Evolutionary conservation across 2,329 filamentous ascomycete species (phyloP).

Genomic region (Trichoderma brevicompactum): DNA sequence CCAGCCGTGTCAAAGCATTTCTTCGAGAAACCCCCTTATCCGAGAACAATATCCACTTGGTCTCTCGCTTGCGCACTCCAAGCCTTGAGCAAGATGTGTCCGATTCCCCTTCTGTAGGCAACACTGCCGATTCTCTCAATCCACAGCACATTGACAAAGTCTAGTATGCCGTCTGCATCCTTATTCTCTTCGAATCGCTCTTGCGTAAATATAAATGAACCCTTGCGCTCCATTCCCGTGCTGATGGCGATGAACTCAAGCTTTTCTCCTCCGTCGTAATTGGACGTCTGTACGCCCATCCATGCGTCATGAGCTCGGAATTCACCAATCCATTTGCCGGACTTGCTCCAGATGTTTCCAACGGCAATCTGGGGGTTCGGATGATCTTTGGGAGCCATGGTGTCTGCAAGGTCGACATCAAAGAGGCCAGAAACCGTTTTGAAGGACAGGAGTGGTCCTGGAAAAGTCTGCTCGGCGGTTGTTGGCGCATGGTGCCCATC

Average conservation of each 20-base stretch:
- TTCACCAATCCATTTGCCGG: constrained; percentile 47
- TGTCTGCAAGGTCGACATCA: constrained; percentile 47
- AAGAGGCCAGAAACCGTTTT: constrained; percentile 46
- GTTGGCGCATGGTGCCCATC: constrained; percentile 39
- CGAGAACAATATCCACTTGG: constrained; percentile 49
- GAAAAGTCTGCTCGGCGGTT: constrained; percentile 40
- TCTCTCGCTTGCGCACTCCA: constrained; percentile 49
- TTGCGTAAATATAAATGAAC: constrained; percentile 46
- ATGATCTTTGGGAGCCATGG: constrained; percentile 43
- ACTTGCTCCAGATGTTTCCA: constrained; percentile 47
- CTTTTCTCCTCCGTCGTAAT: constrained; percentile 50
- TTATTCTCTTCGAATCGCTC: constrained; percentile 48
- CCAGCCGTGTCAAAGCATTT: constrained; percentile 52
- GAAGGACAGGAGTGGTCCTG: constrained; percentile 48
- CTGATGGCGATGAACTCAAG: constrained; percentile 52
- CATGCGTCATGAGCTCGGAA: constrained; percentile 52
- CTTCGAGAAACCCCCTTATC: constrained; percentile 63
- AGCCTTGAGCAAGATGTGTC: constrained; percentile 47
- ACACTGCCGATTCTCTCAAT: constrained; percentile 51
- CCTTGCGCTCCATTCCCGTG: constrained; percentile 47
- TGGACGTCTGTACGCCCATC: constrained; percentile 52
- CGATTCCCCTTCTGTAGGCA: constrained; percentile 48
- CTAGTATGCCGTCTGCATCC: constrained; percentile 48
- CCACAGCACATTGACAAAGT: constrained; percentile 54
- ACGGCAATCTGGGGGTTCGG: constrained; percentile 48